Evolutionary conservation across 169 alveolate species (phyloP).

Genomic region (Theileria luwenshuni): DNA sequence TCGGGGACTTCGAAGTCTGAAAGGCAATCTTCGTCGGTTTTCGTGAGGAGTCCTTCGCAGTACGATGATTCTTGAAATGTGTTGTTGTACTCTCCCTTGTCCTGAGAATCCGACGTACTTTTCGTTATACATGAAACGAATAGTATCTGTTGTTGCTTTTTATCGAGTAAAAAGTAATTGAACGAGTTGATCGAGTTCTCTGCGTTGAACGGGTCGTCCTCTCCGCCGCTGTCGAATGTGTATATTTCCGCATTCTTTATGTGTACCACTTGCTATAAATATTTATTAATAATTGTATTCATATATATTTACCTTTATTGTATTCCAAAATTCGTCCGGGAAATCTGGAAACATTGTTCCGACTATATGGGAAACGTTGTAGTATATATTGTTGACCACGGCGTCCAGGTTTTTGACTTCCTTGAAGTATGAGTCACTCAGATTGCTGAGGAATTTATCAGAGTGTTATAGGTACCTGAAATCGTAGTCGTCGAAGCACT

Average conservation of each 20-base stretch:
- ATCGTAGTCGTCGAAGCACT: conserved; percentile 78
- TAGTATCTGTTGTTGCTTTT: conserved; percentile 69
- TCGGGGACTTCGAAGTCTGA: conserved; percentile 59
- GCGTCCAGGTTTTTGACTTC: conserved; percentile 64
- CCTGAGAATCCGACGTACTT: conserved; percentile 46
- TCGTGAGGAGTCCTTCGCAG: conserved; percentile 21
- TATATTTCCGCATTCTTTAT: conserved; percentile 72
- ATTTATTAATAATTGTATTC: neutral
- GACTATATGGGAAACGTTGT: conserved; percentile 72
- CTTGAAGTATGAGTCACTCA: conserved; percentile 66
- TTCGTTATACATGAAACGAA: conserved; percentile 74
- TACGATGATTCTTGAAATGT: conserved; percentile 45
- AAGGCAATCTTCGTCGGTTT: conserved; percentile 61
- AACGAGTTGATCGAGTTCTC: conserved; percentile 70
- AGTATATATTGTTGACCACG: conserved; percentile 74
- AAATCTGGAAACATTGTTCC: conserved; percentile 69
- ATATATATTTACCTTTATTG: conserved; percentile 61
- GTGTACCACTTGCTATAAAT: conserved; percentile 64
- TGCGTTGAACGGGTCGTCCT: conserved; percentile 73
- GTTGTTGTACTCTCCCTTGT: conserved; percentile 25
- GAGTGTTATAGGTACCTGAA: conserved; percentile 48
- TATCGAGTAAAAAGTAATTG: conserved; percentile 76
- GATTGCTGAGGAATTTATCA: conserved; percentile 25
- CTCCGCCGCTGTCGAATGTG: conserved; percentile 71
- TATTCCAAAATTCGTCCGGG: conserved; percentile 73